Base-by-base conservation (phyloP, 371 early-diverging fungal species). In the Mucor sp. region DNA sequence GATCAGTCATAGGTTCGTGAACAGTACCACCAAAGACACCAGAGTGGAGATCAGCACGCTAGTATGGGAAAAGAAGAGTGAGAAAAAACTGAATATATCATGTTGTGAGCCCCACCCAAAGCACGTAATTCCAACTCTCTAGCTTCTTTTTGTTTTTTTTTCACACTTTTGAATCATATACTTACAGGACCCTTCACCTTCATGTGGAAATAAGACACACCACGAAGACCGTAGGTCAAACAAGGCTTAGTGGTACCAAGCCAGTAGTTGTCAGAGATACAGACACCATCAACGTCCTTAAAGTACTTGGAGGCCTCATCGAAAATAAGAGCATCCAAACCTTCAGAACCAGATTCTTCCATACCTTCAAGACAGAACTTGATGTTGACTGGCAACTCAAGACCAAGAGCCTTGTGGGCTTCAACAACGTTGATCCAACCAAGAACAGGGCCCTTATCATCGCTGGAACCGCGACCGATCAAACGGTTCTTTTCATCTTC, bases 181-280 rank as follows among this genome's bases (percentile, higher is more conserved):
- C 88, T 87, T 56, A 86, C 90, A 17, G 95, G 95, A 21, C 95
- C 95, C 77, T 87, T 86, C 67, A 95, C 78, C 57, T 80, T 80
- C 65, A 94, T 60, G 67, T 87, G 87, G 87, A 92, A 97, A 83
- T 95, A 95, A 65, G 93, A 93, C 65, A 96, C 91, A 66, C 99
- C 99, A 60, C 99, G 95, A 58, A 98, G 91, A 65, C 99, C 99
- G 76, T 97, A 97, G 39, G 98, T 98, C 72, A 98, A 81, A 84
- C 98, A 97, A 50, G 99, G 99, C 85, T 94, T 97, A 69, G 82
- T 90, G 55, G 92, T 95, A 64, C 96, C 96, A 37, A 97, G 86
- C 97, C 98, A 97, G 85, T 96, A 91, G 87, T 98, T 98, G 86
- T 98, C 99, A 61, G 90, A 89, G 73, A 98, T 97, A 86, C 96